Base-by-base conservation (phyloP, 1,139 yeast genomes). In the Saccharomyces hybrid region DNA sequence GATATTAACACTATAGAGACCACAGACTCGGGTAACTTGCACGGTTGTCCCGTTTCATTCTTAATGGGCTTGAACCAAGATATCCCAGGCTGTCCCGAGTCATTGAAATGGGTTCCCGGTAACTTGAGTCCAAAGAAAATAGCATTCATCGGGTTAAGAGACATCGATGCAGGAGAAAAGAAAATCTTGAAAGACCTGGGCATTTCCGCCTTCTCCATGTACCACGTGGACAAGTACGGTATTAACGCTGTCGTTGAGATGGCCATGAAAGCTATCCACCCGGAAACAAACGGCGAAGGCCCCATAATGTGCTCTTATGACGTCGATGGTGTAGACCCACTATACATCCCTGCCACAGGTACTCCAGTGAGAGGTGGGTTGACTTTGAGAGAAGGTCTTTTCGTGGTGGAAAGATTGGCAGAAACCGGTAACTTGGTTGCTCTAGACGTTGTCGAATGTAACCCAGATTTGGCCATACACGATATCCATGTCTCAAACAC, bases 281-380 rank as follows among this genome's bases (percentile, higher is more conserved):
- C 53, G 60, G 86, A 88, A 71, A 96, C 96, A 20, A 80, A 81
- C 56, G 81, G 90, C 5, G 52, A 60, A 58, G 77, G 77, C 52
- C 98, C 99, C 46, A 79, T 93, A 60, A 97, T 93, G 74, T 74
- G 95, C 63, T 85, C 96, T 42, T 93, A 91, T 70, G 99, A 93
- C 68, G 97, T 93, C 51, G 99, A 93, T 71, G 97, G 98, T 48
- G 84, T 93, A 59, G 99, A 93, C 71, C 99, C 99, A 51, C 78
- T 83, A 59, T 89, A 78, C 67, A 97, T 95, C n/a, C 97, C 97
- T 31, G 96, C 98, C 46, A 93, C 99, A 1, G 99, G 99, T 55
- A 93, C 99, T 1, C 91, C 98, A 55, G 99, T 93, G 20, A 85
- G 96, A 69, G 98, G 98, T 58, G 99, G 99, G 2, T 78, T 93